Percentiles rank a stretch among this genome's conserved stretches.
phyloP scores from a whole-genome alignment of 23 red algal genomes.

The Cyanidium caldarium region DNA sequence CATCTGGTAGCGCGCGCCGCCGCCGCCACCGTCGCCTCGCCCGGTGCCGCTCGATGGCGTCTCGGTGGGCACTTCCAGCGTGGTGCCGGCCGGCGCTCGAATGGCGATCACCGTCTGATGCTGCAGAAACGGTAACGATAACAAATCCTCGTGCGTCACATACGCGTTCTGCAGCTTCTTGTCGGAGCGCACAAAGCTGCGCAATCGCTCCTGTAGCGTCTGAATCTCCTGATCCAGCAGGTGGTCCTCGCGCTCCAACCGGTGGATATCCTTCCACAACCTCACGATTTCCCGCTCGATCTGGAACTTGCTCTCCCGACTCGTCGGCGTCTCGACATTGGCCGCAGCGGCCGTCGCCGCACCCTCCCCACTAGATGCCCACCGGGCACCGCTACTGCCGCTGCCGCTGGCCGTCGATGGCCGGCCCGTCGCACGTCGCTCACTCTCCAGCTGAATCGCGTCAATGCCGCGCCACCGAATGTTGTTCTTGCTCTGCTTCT shows the following conservation, averaged over 20 bases:
- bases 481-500: slow-evolving; percentile 92
- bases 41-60: slow-evolving; percentile 46
- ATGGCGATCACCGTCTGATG: slow-evolving; percentile 80
- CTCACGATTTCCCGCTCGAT: slow-evolving; percentile 29
- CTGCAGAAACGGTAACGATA: slow-evolving; percentile 48
- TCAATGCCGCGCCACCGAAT: slow-evolving; percentile 65
- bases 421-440: background rate
- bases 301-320: background rate
- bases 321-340: background rate
- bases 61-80: slow-evolving; percentile 62
- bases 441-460: too few relatives aligned
- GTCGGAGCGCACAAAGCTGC: slow-evolving; percentile 47
- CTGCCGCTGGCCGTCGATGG: background rate
- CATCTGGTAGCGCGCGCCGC: slow-evolving; percentile 36
- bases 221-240: slow-evolving; percentile 35
- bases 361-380: background rate
- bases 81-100: slow-evolving; percentile 81
- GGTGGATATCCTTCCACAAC: slow-evolving; percentile 24
- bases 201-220: slow-evolving; percentile 19
- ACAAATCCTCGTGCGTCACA: slow-evolving; percentile 84
- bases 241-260: slow-evolving; percentile 34
- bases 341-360: background rate
- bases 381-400: background rate
- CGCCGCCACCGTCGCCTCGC: background rate
- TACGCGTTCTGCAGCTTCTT: slow-evolving; percentile 49